Evolutionary conservation across 352 stramenopile species (phyloP).

Genomic region (Globisporangium perplexum): DNA sequence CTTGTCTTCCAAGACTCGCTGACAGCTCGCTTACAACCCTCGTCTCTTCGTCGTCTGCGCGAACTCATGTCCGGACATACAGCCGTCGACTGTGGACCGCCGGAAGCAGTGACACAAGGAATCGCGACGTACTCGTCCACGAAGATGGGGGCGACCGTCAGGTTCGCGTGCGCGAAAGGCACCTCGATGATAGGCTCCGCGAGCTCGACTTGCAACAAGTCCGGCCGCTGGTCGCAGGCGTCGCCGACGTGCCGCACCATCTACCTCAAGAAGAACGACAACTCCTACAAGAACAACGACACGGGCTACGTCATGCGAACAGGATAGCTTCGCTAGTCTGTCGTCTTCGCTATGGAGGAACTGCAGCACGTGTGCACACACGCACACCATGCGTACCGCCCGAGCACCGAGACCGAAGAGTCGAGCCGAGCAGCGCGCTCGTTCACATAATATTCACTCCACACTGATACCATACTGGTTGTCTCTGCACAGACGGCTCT

Average conservation of each 20-base stretch:
- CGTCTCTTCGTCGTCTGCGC: neutral
- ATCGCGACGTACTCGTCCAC: constrained; percentile 32
- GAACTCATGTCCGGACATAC: neutral
- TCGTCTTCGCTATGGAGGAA: too few species aligned
- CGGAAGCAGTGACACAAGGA: constrained; percentile 32
- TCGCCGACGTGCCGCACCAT: constrained; percentile 35
- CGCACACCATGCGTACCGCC: too few species aligned
- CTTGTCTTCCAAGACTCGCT: too few species aligned
- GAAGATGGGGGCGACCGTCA: constrained; percentile 22
- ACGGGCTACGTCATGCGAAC: constrained; percentile 24
- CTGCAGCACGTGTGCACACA: too few species aligned
- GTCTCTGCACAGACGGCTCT: too few species aligned
- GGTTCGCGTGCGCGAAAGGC: constrained; percentile 39
- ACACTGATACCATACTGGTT: too few species aligned
- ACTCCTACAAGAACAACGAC: constrained; percentile 50
- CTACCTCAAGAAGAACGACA: constrained; percentile 40
- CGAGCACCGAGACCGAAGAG: too few species aligned
- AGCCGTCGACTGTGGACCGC: constrained; percentile 17
- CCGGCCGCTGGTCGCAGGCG: constrained; percentile 31
- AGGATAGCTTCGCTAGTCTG: too few species aligned
- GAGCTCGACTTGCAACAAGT: constrained; percentile 24
- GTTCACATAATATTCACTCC: too few species aligned
- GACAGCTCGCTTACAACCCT: too few species aligned
- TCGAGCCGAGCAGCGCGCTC: too few species aligned
- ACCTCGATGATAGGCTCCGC: constrained; percentile 24